These are phyloP conservation scores for Benincasa hispida DNA, from an alignment of 306 rosid genomes.

Conservation along the genomic window DNA sequence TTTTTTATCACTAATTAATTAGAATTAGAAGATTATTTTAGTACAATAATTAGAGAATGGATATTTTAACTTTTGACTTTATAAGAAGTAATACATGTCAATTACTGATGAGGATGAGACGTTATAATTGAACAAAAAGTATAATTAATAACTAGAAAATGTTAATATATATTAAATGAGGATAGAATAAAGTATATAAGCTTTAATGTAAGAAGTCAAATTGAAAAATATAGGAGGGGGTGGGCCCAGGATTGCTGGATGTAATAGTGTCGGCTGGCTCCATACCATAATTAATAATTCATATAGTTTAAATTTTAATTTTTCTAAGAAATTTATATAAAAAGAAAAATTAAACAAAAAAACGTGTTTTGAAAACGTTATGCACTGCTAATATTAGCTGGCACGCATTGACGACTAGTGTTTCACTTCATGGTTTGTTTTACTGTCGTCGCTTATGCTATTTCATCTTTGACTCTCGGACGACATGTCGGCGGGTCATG, in stretches of 20 bases:
- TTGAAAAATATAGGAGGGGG: background rate
- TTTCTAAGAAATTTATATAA: background rate
- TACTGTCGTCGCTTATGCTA: background rate
- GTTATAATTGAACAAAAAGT: too few relatives aligned
- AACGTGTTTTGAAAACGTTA: background rate
- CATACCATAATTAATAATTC: background rate
- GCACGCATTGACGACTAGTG: background rate
- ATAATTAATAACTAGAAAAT: too few relatives aligned
- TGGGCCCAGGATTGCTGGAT: background rate
- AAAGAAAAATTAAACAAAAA: background rate
- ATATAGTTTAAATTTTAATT: background rate
- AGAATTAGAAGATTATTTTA: too few relatives aligned
- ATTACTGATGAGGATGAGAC: too few relatives aligned
- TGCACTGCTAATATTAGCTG: constrained; percentile 5
- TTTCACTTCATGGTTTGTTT: background rate
- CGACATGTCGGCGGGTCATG: constrained; percentile 3
- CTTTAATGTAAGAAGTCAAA: background rate
- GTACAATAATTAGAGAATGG: too few relatives aligned
- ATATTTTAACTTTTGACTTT: too few relatives aligned
- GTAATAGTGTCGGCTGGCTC: constrained; percentile 8
- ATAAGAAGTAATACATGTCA: too few relatives aligned
- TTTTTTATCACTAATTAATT: too few relatives aligned
- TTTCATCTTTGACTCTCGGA: background rate
- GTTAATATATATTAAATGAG: background rate
- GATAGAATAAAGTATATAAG: background rate